These are phyloP conservation scores for Eucalyptus curtisii DNA, from an alignment of 345 rosid species.

Conservation along the genomic window DNA sequence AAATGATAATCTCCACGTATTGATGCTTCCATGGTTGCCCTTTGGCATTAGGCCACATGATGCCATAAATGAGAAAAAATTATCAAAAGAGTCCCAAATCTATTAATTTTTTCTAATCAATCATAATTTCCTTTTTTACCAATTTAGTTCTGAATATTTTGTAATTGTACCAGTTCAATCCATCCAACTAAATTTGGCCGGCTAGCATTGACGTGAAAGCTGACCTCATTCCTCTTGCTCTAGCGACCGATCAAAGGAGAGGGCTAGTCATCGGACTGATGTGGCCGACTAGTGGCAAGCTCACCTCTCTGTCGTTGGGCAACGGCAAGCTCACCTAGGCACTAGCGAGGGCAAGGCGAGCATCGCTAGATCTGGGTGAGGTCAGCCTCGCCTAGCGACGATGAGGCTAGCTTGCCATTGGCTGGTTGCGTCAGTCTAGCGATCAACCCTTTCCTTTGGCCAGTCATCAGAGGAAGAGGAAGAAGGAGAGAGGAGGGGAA, in stretches of 20 bases:
- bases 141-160: rapidly evolving
- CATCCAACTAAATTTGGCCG: rapidly evolving
- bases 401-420: too few species aligned
- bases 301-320: too few species aligned
- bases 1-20: not conserved
- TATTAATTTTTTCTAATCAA: too few species aligned
- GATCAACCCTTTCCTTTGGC: too few species aligned
- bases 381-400: rapidly evolving
- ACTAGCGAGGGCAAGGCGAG: rapidly evolving
- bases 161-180: rapidly evolving
- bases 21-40: conserved; percentile 6
- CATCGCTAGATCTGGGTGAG: rapidly evolving
- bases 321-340: too few species aligned
- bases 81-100: rapidly evolving
- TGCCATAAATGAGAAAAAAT: not conserved
- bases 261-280: rapidly evolving
- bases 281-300: too few species aligned
- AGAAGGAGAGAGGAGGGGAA: too few species aligned
- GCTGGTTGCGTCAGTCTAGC: rapidly evolving
- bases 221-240: rapidly evolving
- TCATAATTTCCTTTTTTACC: too few species aligned
- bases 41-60: conserved; percentile 1
- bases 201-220: too few species aligned
- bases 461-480: rapidly evolving
- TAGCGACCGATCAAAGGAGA: rapidly evolving